These are phyloP conservation scores for Samsoniella hepiali DNA, from an alignment of 2,329 filamentous ascomycete species.

Conservation along the genomic window DNA sequence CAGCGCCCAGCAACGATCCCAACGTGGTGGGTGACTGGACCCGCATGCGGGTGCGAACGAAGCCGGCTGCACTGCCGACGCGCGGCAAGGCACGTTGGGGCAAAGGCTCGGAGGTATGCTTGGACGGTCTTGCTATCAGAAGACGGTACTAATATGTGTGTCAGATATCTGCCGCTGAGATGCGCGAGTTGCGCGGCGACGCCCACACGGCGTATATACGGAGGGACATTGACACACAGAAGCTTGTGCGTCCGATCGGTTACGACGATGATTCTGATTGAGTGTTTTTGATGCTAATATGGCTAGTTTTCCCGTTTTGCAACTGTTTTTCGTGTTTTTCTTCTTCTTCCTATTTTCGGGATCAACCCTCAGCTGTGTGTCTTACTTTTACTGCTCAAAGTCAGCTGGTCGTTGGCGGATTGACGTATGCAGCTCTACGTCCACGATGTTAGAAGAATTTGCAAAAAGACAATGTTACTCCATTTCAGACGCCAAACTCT, in stretches of 20 bases:
- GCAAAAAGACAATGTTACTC: background rate
- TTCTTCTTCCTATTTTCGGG: too few species aligned
- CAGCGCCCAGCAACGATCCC: background rate
- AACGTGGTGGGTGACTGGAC: constrained; percentile 11
- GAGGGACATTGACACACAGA: background rate
- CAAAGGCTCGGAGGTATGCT: background rate
- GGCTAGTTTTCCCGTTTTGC: too few species aligned
- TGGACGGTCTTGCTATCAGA: background rate
- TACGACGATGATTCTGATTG: constrained; percentile 5
- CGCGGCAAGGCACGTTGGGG: background rate
- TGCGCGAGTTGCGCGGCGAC: background rate
- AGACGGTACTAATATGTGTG: too few species aligned
- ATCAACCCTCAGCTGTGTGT: too few species aligned
- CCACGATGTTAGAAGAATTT: too few species aligned
- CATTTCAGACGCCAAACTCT: background rate
- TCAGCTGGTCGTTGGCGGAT: too few species aligned
- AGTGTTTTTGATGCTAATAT: too few species aligned
- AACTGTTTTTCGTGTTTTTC: too few species aligned
- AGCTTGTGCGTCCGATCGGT: background rate
- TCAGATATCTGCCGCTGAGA: background rate
- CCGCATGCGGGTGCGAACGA: background rate
- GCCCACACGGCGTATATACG: background rate
- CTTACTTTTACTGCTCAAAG: too few species aligned
- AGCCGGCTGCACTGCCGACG: background rate
- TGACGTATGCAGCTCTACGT: too few species aligned